These are phyloP conservation scores for Calcarisporium arbuscula DNA, from an alignment of 2,329 filamentous ascomycete genomes.

Conservation along the genomic window DNA sequence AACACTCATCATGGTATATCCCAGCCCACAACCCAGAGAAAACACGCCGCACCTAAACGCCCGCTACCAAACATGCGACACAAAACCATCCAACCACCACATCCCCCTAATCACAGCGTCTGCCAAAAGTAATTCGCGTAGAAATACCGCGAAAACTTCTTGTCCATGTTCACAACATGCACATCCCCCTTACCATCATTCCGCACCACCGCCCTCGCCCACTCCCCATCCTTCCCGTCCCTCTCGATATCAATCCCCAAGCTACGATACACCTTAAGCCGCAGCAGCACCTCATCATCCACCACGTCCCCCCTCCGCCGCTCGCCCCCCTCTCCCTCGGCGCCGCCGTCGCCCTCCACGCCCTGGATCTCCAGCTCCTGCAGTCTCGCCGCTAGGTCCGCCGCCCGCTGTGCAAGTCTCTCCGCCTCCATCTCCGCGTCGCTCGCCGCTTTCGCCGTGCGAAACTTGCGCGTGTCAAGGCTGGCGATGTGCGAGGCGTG, in stretches of 20 bases:
- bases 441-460: constrained; percentile 81
- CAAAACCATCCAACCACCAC: no score
- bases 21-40: neutral
- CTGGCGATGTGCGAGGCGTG: constrained; percentile 81
- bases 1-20: no score
- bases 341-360: constrained; percentile 56
- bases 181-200: constrained; percentile 87
- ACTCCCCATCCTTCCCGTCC: constrained; percentile 69
- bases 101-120: constrained; percentile 53
- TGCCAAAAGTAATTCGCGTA: constrained; percentile 97
- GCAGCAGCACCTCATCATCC: constrained; percentile 62
- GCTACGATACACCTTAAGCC: constrained; percentile 84
- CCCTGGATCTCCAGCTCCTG: constrained; percentile 83
- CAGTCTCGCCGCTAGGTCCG: constrained; percentile 66
- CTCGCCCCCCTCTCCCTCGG: constrained; percentile 1
- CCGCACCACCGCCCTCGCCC: constrained; percentile 76
- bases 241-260: constrained; percentile 83
- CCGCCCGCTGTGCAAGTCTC: constrained; percentile 72
- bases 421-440: constrained; percentile 95
- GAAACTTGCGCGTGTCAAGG: constrained; percentile 90
- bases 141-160: constrained; percentile 84
- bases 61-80: no score
- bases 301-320: constrained; percentile 35
- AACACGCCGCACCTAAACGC: neutral
- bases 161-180: constrained; percentile 89